Evolutionary conservation across 2,329 filamentous ascomycete species (phyloP).

Genomic region (Xylaria polymorpha): DNA sequence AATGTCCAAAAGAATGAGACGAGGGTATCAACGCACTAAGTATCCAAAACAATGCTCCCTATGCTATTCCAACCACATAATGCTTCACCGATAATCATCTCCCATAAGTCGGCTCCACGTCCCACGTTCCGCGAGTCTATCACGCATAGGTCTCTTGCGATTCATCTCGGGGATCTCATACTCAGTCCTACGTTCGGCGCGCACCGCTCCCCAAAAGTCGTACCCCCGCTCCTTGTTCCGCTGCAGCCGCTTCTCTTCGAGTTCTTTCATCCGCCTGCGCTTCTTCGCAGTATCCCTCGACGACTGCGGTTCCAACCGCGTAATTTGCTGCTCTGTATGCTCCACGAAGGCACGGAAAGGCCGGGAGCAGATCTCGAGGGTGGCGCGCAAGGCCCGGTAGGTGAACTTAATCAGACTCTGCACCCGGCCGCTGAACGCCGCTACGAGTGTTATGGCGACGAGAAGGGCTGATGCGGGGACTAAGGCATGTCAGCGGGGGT

Average conservation of each 20-base stretch:
- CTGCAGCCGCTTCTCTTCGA: conserved; percentile 38
- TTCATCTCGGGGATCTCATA: conserved; percentile 56
- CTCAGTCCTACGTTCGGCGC: conserved; percentile 45
- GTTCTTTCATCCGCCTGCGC: conserved; percentile 41
- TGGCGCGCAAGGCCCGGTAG: conserved; percentile 38
- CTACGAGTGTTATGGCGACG: conserved; percentile 62
- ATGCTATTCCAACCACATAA: background rate
- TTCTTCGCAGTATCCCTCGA: conserved; percentile 43
- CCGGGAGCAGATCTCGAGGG: conserved; percentile 41
- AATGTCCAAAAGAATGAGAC: background rate
- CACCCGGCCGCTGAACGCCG: conserved; percentile 65
- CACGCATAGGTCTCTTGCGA: conserved; percentile 40
- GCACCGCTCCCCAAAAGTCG: conserved; percentile 56
- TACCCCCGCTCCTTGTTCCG: conserved; percentile 51
- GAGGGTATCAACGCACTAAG: conserved; percentile 10
- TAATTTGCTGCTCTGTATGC: conserved; percentile 36
- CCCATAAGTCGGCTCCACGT: conserved; percentile 39
- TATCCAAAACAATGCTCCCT: background rate
- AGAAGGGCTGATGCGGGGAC: conserved; percentile 61
- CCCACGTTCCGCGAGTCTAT: conserved; percentile 31
- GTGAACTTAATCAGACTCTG: conserved; percentile 49
- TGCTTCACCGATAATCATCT: conserved; percentile 18
- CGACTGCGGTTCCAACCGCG: conserved; percentile 46
- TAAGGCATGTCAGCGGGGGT: conserved; percentile 19
- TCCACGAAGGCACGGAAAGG: conserved; percentile 19